Evolutionary conservation across 2,329 filamentous ascomycete species (phyloP).

Genomic region (Fonsecaea monophora): DNA sequence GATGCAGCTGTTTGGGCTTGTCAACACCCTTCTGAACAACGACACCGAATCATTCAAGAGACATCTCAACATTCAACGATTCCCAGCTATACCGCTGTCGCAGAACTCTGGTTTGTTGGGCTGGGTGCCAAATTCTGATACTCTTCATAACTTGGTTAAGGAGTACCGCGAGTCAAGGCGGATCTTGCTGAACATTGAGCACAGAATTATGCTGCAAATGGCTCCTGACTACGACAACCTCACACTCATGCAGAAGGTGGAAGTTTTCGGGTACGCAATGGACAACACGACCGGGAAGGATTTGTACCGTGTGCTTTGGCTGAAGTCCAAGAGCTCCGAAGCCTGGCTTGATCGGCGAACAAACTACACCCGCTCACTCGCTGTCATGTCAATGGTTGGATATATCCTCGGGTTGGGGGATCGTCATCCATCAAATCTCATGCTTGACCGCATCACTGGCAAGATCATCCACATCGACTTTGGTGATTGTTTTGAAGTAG

Average conservation of each 20-base stretch:
- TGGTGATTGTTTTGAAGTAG: conserved; percentile 98
- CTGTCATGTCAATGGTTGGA: conserved; percentile 99
- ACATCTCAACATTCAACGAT: conserved; percentile 94
- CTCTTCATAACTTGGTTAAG: conserved; percentile 91
- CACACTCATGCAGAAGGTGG: conserved; percentile 99
- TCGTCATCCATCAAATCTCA: conserved; percentile 95
- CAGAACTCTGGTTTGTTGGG: conserved; percentile 94
- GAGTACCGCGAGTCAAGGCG: conserved; percentile 97
- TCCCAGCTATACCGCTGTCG: conserved; percentile 94
- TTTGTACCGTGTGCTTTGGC: conserved; percentile 95
- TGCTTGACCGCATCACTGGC: conserved; percentile 94
- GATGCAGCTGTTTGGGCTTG: conserved; percentile 98
- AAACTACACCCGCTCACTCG: conserved; percentile 97
- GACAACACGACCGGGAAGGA: conserved; percentile 99
- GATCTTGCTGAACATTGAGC: conserved; percentile 98
- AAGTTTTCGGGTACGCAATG: conserved; percentile 97
- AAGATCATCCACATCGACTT: conserved; percentile 99
- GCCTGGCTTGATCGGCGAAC: conserved; percentile 96
- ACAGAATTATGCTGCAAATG: conserved; percentile 99
- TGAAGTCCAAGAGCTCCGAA: conserved; percentile 98
- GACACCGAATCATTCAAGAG: conserved; percentile 97
- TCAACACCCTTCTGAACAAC: conserved; percentile 91
- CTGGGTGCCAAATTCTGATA: conserved; percentile 98
- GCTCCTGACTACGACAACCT: conserved; percentile 98
- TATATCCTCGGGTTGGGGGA: conserved; percentile 98